Evolutionary conservation across 2,329 filamentous ascomycete genomes (phyloP).

Genomic region (Penicillium rolfsii): DNA sequence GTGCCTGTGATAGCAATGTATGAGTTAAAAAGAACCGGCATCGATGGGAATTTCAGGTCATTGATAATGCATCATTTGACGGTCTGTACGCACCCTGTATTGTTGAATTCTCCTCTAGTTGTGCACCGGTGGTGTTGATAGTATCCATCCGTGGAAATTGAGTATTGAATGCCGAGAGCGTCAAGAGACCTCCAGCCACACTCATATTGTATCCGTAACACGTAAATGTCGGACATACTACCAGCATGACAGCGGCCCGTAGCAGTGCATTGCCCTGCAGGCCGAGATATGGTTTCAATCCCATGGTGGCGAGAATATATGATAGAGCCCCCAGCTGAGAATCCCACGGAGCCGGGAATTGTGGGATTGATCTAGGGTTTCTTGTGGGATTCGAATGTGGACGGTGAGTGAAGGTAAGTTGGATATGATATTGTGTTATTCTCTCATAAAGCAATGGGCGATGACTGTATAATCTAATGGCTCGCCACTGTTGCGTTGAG

Average conservation of each 20-base stretch:
- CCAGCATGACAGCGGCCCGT: slow-evolving; percentile 26
- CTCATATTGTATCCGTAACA: slow-evolving; percentile 59
- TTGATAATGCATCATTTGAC: not conserved
- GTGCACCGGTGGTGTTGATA: slow-evolving; percentile 45
- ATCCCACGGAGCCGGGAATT: not conserved
- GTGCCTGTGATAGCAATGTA: slow-evolving; percentile 34
- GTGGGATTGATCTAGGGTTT: not conserved
- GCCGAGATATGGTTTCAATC: slow-evolving; percentile 27
- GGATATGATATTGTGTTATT: not conserved
- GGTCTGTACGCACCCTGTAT: slow-evolving; percentile 38
- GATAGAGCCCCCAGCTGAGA: not conserved
- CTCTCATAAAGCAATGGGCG: not conserved
- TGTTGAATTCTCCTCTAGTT: slow-evolving; percentile 50
- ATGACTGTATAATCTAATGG: not conserved
- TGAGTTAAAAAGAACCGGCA: not conserved
- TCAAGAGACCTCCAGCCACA: slow-evolving; percentile 53
- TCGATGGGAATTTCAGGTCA: not conserved
- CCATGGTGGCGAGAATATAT: slow-evolving; percentile 16
- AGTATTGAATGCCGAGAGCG: slow-evolving; percentile 26
- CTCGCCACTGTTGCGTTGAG: not conserved
- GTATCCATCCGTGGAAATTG: slow-evolving; percentile 57
- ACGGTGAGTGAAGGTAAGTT: not conserved
- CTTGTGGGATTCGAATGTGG: not conserved
- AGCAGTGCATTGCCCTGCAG: slow-evolving; percentile 29
- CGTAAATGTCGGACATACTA: slow-evolving; percentile 46